These are phyloP conservation scores for Boletales sp. DNA, from an alignment of 768 basidiomycete species.

Conservation along the genomic window DNA sequence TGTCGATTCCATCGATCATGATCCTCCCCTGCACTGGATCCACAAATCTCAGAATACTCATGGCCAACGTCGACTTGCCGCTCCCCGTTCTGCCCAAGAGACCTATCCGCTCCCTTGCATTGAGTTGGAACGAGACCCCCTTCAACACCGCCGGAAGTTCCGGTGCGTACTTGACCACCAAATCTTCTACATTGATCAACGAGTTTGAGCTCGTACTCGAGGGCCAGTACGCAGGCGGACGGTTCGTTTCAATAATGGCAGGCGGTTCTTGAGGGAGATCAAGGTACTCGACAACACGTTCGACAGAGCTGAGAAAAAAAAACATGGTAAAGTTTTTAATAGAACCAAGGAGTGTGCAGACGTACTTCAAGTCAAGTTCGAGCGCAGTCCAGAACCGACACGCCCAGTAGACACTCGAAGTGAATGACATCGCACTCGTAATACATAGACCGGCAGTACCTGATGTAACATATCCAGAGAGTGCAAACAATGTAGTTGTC, in stretches of 20 bases:
- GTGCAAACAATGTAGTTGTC: conserved; percentile 71
- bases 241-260: conserved; percentile 63
- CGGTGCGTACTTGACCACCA: conserved; percentile 79
- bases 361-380: conserved; percentile 74
- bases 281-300: conserved; percentile 89
- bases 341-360: conserved; percentile 5
- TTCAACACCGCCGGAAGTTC: conserved; percentile 81
- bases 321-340: conserved; percentile 4
- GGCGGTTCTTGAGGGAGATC: conserved; percentile 87
- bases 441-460: conserved; percentile 73
- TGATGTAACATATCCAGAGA: conserved; percentile 55
- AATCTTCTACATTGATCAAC: conserved; percentile 67
- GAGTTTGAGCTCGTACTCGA: conserved; percentile 58
- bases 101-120: conserved; percentile 71
- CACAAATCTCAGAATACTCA: conserved; percentile 81
- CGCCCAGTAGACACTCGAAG: conserved; percentile 47
- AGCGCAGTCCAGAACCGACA: conserved; percentile 53
- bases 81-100: conserved; percentile 81
- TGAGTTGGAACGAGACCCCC: conserved; percentile 68
- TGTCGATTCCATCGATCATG: conserved; percentile 84
- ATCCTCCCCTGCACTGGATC: conserved; percentile 78
- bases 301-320: conserved; percentile 60
- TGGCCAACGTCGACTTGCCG: conserved; percentile 81
- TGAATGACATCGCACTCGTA: conserved; percentile 67
- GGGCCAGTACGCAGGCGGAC: conserved; percentile 93